A percentile compares a stretch with the other conserved stretches of the same genome.
Evolutionary conservation across 768 basidiomycete species (phyloP).

Genomic region (Boletus tylopilopsis): DNA sequence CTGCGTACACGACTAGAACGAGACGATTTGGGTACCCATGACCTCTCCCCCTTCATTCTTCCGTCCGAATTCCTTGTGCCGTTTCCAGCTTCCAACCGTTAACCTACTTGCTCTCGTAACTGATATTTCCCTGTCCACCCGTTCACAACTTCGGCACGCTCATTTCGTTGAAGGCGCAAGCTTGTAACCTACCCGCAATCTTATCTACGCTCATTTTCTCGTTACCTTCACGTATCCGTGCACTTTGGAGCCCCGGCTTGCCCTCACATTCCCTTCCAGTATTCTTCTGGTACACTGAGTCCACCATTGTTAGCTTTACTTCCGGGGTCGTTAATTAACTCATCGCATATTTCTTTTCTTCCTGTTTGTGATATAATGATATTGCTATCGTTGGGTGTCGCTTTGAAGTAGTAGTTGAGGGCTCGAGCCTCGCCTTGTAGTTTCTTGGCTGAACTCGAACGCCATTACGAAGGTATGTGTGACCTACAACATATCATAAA

Average conservation of each 20-base stretch:
- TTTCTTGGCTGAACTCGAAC: background rate
- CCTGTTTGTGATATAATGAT: slow-evolving; percentile 41
- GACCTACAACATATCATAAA: slow-evolving; percentile 58
- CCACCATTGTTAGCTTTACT: slow-evolving; percentile 17
- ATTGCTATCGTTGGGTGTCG: slow-evolving; percentile 25
- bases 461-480: background rate
- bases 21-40: slow-evolving; percentile 27
- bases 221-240: slow-evolving; percentile 17
- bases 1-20: slow-evolving; percentile 23
- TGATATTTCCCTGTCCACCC: slow-evolving; percentile 26
- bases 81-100: slow-evolving; percentile 17
- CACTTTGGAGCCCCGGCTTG: slow-evolving; percentile 10
- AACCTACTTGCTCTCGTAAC: slow-evolving; percentile 29
- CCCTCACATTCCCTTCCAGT: slow-evolving; percentile 8
- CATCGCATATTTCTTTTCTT: slow-evolving; percentile 33
- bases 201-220: slow-evolving; percentile 31
- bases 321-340: slow-evolving; percentile 31
- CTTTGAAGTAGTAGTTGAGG: background rate
- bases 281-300: slow-evolving; percentile 17
- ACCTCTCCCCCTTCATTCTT: slow-evolving; percentile 16
- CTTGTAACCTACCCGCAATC: slow-evolving; percentile 31
- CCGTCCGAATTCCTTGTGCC: slow-evolving; percentile 20
- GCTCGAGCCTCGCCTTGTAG: background rate
- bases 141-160: slow-evolving; percentile 20
- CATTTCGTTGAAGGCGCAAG: slow-evolving; percentile 28